These are phyloP conservation scores for Neocatenulostroma microsporum DNA, from an alignment of 2,329 filamentous ascomycete species.

Conservation along the genomic window DNA sequence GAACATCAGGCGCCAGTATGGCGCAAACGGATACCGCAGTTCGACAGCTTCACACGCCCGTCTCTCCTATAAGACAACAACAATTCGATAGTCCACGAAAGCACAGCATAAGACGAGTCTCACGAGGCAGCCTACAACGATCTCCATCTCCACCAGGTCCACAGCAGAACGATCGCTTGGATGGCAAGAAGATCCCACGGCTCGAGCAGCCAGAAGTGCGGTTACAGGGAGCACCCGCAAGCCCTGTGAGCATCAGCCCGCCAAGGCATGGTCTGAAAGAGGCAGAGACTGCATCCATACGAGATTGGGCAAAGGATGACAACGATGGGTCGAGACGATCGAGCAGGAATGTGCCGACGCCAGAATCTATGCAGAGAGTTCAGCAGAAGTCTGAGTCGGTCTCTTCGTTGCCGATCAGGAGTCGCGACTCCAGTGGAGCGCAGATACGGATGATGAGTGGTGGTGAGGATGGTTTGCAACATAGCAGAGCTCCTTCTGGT, in stretches of 20 bases:
- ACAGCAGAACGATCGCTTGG: neutral
- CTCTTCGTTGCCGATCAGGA: constrained; percentile 16
- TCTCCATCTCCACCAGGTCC: neutral
- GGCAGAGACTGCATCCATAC: constrained; percentile 24
- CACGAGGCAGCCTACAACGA: neutral
- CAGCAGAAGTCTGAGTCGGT: constrained; percentile 13
- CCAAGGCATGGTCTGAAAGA: constrained; percentile 22
- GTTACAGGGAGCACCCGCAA: constrained; percentile 26
- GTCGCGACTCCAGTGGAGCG: constrained; percentile 10
- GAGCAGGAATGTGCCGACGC: constrained; percentile 15
- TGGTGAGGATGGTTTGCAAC: constrained; percentile 2
- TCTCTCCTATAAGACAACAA: neutral
- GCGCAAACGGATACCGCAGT: constrained; percentile 5
- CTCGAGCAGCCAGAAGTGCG: constrained; percentile 18
- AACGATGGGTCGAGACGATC: constrained; percentile 15
- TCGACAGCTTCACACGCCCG: constrained; percentile 2
- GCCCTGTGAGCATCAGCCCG: constrained; percentile 28
- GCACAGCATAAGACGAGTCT: neutral
- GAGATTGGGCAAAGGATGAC: constrained; percentile 5
- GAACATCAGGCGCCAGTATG: constrained; percentile 2
- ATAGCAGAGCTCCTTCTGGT: constrained; percentile 12
- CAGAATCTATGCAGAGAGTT: constrained; percentile 16
- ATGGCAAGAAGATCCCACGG: constrained; percentile 1
- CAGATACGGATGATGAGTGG: constrained; percentile 7
- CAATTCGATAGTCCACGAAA: neutral